These are phyloP conservation scores for Pichia sp. DNA, from an alignment of 1,139 yeast genomes.

Conservation along the genomic window DNA sequence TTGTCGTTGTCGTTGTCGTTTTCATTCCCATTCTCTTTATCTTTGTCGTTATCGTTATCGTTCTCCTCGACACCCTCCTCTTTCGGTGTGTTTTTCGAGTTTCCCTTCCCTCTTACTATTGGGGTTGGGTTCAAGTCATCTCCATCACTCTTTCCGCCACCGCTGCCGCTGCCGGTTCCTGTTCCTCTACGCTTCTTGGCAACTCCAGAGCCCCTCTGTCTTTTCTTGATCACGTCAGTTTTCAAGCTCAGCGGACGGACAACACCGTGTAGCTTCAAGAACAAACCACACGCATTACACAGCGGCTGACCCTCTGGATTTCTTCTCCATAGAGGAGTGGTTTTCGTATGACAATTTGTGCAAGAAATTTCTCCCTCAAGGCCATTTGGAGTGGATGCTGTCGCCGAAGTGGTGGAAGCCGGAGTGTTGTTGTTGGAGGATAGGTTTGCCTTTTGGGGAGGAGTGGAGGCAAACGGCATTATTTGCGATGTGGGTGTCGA, in stretches of 20 bases:
- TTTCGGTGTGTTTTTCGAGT: background rate
- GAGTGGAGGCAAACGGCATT: slow-evolving; percentile 1
- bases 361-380: slow-evolving; percentile 39
- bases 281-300: slow-evolving; percentile 94
- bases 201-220: slow-evolving; percentile 38
- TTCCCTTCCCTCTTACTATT: slow-evolving; percentile 15
- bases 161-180: slow-evolving; percentile 13
- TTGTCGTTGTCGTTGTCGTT: background rate
- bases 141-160: slow-evolving; percentile 27
- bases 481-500: slow-evolving; percentile 5
- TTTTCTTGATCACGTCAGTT: slow-evolving; percentile 87
- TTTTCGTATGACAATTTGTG: slow-evolving; percentile 86
- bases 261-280: slow-evolving; percentile 86
- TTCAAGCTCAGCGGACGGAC: slow-evolving; percentile 87
- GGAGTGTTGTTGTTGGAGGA: slow-evolving; percentile 1
- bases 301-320: slow-evolving; percentile 89
- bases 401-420: background rate
- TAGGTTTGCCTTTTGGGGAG: slow-evolving; percentile 1
- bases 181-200: slow-evolving; percentile 22
- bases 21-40: background rate
- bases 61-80: slow-evolving; percentile 9
- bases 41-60: slow-evolving; percentile 3
- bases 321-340: slow-evolving; percentile 94
- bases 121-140: slow-evolving; percentile 32
- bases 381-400: slow-evolving; percentile 1